Evolutionary conservation across 306 rosid species (phyloP).

Genomic region (Castanea crenata): DNA sequence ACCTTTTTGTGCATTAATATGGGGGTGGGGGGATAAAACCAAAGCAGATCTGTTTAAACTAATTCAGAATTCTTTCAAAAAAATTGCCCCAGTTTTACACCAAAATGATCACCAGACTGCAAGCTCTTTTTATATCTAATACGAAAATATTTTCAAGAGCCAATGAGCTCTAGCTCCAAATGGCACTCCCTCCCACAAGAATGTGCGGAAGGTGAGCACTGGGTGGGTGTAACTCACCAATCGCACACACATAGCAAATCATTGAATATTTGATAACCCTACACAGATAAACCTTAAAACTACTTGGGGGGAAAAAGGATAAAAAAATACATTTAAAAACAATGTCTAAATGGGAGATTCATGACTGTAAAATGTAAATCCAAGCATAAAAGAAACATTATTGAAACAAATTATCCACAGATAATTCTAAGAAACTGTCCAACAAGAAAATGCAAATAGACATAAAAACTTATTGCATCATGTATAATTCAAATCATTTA

Average conservation of each 20-base stretch:
- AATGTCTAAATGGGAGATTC: background rate
- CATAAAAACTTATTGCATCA: background rate
- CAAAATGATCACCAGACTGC: background rate
- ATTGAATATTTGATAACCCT: background rate
- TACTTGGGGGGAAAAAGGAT: too few relatives aligned
- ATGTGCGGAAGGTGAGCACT: too few relatives aligned
- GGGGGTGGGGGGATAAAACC: too few relatives aligned
- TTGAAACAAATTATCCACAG: background rate
- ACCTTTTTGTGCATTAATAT: too few relatives aligned
- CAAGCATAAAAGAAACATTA: background rate
- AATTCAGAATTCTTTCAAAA: too few relatives aligned
- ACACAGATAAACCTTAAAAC: background rate
- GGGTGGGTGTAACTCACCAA: too few relatives aligned
- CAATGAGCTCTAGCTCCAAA: too few relatives aligned
- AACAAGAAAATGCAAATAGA: background rate
- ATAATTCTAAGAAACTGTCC: background rate
- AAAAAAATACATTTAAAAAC: background rate
- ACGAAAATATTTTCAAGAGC: background rate
- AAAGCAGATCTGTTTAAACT: too few relatives aligned
- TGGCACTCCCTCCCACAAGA: too few relatives aligned
- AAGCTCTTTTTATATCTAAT: background rate
- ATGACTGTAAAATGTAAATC: background rate
- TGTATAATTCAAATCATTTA: background rate
- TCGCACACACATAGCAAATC: background rate
- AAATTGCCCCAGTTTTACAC: too few relatives aligned